These are phyloP conservation scores for Corylus americana DNA, from an alignment of 306 rosid genomes.

Conservation along the genomic window DNA sequence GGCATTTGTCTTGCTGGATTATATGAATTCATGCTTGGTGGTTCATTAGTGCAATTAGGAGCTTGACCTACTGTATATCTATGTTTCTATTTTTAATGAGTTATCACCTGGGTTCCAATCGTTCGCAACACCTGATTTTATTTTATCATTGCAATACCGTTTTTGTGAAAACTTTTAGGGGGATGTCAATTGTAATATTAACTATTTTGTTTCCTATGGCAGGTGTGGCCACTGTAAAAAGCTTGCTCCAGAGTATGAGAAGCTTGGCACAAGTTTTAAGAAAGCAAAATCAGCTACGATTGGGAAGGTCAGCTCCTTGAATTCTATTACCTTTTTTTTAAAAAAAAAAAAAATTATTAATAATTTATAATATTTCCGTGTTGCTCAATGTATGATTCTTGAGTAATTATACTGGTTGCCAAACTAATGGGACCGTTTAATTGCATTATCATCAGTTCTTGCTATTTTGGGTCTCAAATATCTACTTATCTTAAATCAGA, in stretches of 20 bases:
- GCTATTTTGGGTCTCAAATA: neutral
- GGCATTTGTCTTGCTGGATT: neutral
- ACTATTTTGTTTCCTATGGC: constrained; percentile 6
- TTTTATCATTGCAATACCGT: neutral
- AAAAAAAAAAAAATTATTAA: too few species aligned
- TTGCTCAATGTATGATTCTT: constrained; percentile 7
- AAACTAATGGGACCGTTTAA: neutral
- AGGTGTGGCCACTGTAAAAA: constrained; percentile 98
- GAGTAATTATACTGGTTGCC: neutral
- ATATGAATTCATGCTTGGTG: neutral
- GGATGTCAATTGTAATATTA: neutral
- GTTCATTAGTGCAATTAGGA: neutral
- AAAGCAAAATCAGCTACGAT: constrained; percentile 67
- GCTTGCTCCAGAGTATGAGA: constrained; percentile 89
- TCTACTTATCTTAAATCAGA: neutral
- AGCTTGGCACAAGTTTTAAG: constrained; percentile 70
- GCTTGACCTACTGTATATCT: neutral
- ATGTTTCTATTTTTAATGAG: neutral
- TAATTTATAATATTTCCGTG: neutral
- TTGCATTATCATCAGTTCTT: neutral
- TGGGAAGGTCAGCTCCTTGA: constrained; percentile 57
- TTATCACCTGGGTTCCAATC: neutral
- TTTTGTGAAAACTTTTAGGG: neutral
- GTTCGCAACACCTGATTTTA: neutral
- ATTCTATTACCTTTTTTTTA: neutral